Conservation (phyloP, 2,329 filamentous ascomycete species). For the Aphanocladium album region DNA sequence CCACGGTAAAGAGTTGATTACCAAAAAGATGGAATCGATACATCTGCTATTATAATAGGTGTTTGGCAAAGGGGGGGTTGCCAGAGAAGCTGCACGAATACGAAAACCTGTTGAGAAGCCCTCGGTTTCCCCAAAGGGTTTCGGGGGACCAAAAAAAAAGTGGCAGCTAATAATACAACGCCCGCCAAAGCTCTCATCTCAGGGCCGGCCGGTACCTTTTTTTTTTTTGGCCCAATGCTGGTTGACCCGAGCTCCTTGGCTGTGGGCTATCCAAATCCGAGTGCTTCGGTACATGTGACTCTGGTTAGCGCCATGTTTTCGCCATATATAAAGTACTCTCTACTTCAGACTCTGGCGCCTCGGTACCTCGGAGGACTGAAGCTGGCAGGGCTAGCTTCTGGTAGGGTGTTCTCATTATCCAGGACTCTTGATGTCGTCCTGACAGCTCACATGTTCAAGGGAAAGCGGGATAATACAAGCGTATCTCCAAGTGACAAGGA, state of each 20-base stretch:
- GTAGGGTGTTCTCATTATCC: background rate
- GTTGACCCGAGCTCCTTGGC: constrained; percentile 3
- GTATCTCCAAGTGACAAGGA: background rate
- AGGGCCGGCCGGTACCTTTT: background rate
- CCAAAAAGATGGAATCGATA: no score
- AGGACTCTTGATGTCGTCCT: background rate
- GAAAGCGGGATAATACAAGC: background rate
- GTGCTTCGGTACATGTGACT: background rate
- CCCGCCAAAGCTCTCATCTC: background rate
- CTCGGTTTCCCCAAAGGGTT: background rate
- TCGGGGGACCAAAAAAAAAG: background rate
- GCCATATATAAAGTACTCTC: background rate
- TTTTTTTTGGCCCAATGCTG: background rate
- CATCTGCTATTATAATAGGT: no score
- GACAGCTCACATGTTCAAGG: background rate
- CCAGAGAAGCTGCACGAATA: background rate
- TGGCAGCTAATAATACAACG: background rate
- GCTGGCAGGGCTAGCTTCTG: background rate
- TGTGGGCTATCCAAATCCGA: background rate
- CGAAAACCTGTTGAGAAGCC: background rate
- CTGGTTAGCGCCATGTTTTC: background rate
- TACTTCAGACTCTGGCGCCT: background rate
- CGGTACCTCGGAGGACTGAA: background rate
- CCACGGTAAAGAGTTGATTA: background rate
- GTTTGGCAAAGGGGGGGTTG: no score